These are phyloP conservation scores for Hypoxylon lienhwacheense DNA, from an alignment of 495 filamentous ascomycete species.

Conservation along the genomic window DNA sequence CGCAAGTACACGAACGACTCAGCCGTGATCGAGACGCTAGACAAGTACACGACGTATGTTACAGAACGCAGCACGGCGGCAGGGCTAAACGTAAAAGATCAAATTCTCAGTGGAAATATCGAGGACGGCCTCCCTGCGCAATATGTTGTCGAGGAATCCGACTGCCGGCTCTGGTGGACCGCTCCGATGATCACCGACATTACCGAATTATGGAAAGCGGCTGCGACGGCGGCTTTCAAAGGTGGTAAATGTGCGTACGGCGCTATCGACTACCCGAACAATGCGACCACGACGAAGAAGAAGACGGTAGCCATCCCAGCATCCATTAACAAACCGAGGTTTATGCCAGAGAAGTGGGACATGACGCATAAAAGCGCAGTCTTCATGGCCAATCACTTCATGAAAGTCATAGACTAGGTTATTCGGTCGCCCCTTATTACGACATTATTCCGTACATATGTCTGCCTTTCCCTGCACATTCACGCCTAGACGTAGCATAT, in stretches of 20 bases:
- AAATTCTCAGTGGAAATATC: constrained; percentile 41
- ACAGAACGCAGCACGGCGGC: constrained; percentile 33
- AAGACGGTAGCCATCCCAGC: constrained; percentile 9
- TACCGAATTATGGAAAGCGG: constrained; percentile 52
- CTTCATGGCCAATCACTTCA: constrained; percentile 35
- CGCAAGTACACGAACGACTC: constrained; percentile 37
- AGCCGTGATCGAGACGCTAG: constrained; percentile 49
- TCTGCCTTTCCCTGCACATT: constrained; percentile 6
- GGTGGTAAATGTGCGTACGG: constrained; percentile 41
- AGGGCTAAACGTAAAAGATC: constrained; percentile 47
- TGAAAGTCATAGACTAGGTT: constrained; percentile 38
- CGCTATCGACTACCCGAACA: constrained; percentile 15
- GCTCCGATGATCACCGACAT: constrained; percentile 52
- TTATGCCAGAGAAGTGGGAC: constrained; percentile 17
- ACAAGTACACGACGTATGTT: constrained; percentile 52
- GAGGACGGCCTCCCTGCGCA: constrained; percentile 50
- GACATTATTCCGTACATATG: constrained; percentile 3
- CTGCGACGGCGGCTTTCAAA: constrained; percentile 44
- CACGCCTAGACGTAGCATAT: constrained; percentile 15
- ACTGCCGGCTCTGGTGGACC: constrained; percentile 60
- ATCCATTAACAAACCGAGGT: constrained; percentile 32
- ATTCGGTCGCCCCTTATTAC: constrained; percentile 1
- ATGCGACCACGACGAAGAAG: constrained; percentile 18
- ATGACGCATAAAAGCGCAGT: constrained; percentile 20
- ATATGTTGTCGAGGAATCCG: constrained; percentile 56